Conservation (phyloP, 179 eudicot genomes). For the Camellia oleifera region DNA sequence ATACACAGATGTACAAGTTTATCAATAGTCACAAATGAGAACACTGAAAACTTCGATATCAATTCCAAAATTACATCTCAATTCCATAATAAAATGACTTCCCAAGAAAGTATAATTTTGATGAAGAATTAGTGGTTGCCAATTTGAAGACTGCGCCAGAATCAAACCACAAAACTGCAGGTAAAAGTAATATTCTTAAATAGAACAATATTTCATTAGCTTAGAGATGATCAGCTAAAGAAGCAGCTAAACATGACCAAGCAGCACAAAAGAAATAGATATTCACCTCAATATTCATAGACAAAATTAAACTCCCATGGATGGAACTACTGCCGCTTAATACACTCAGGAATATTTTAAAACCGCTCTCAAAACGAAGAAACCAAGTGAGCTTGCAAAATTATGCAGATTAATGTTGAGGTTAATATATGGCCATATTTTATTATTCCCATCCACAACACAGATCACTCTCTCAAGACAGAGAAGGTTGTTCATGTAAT, state of each 20-base stretch:
- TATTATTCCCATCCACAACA: neutral
- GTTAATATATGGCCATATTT: neutral
- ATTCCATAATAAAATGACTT: neutral
- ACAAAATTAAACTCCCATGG: neutral
- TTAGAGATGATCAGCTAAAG: neutral
- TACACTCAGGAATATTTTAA: neutral
- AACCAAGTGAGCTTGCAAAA: neutral
- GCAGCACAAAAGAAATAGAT: neutral
- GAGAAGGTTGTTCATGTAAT: neutral
- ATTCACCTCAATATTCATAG: neutral
- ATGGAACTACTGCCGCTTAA: neutral
- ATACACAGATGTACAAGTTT: neutral
- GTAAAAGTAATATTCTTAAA: neutral
- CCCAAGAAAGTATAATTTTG: neutral
- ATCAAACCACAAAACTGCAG: neutral
- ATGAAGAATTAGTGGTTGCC: neutral
- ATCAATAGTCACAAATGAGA: neutral
- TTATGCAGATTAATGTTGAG: neutral
- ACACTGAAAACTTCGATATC: neutral
- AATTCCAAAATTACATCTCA: neutral
- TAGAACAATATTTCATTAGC: neutral
- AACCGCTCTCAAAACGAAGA: neutral
- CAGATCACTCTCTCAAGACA: conserved; percentile 3
- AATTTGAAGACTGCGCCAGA: neutral
- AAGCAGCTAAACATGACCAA: neutral